Conservation (phyloP, 73 alveolate species). For the Effrenium voratum region DNA sequence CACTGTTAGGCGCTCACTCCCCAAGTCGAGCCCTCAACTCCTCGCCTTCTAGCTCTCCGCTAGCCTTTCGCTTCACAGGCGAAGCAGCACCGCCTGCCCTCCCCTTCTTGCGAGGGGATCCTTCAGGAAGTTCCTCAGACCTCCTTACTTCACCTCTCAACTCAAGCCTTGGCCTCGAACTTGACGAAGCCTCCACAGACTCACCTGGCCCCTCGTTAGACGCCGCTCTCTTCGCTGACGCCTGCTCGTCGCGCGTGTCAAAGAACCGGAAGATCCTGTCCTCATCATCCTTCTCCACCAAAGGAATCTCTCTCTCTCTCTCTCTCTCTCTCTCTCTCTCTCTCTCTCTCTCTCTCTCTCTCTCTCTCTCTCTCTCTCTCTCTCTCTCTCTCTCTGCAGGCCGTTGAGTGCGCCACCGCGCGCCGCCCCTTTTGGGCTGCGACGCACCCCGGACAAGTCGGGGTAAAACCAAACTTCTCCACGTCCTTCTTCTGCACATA, state of each 20-base stretch:
- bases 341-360: no score
- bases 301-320: not conserved
- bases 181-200: not conserved
- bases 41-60: not conserved
- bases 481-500: constrained; percentile 3
- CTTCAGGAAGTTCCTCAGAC: not conserved
- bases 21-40: not conserved
- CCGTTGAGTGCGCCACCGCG: constrained; percentile 2
- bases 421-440: not conserved
- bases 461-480: not conserved
- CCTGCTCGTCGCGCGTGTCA: not conserved
- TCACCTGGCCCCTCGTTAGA: not conserved
- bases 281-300: not conserved
- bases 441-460: not conserved
- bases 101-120: not conserved
- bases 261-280: not conserved
- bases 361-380: no score
- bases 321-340: no score
- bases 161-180: not conserved
- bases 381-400: constrained; percentile 6
- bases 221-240: not conserved
- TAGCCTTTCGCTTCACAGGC: not conserved
- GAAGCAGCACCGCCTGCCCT: not conserved
- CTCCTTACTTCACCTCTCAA: not conserved
- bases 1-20: not conserved